Evolutionary conservation across 225 moss, liverwort and hornwort genomes (phyloP), one percentile per base, ranked within the genome.

Genomic region (Physcomitrellopsis africana): DNA sequence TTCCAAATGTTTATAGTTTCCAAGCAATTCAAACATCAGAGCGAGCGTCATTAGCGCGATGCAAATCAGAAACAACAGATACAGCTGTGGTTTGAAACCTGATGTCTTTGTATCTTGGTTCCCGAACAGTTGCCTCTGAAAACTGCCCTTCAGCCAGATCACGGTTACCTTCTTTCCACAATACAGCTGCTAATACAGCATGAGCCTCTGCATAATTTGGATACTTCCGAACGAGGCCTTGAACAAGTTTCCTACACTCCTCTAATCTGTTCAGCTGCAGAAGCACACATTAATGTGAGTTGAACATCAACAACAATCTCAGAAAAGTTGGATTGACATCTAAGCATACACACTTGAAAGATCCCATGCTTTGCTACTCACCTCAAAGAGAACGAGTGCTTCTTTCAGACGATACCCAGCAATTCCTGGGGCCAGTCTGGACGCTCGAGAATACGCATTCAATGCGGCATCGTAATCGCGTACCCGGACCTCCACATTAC

Each of bases 391-490:
- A 9, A 96, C 89, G 27, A 94, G 90, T 23, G 96, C 92, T 84
- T 96, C 87, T 83, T 76, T 91, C 55, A 96, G 83, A 53, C 96
- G 94, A 83, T 96, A 96, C 16, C 96, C 96, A 80, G 96, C 96
- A 68, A 96, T 94, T 64, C 96, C 96, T 69, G 96, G 96, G 19
- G 96, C 96, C 55, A 96, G 77, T 68, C 44, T 49, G 74, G 96
- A 96, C 37, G 96, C 96, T 81, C 84, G 90, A 77, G 90, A 74
- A 63, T 96, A 96, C 22, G 96, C 87, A 73, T 77, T 80, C 82
- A 96, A 76, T 12, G 96, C 94, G 26, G 76, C 76, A 16, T 94
- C 88, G 70, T 72, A 96, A 49, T 96, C 86, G 23, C 86, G 85
- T 37, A 92, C 87, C 41, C 94, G 94, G 67, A 92, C 92, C 81